These are phyloP conservation scores for Phytophthora colocasiae DNA, from an alignment of 352 stramenopile species.

Conservation along the genomic window DNA sequence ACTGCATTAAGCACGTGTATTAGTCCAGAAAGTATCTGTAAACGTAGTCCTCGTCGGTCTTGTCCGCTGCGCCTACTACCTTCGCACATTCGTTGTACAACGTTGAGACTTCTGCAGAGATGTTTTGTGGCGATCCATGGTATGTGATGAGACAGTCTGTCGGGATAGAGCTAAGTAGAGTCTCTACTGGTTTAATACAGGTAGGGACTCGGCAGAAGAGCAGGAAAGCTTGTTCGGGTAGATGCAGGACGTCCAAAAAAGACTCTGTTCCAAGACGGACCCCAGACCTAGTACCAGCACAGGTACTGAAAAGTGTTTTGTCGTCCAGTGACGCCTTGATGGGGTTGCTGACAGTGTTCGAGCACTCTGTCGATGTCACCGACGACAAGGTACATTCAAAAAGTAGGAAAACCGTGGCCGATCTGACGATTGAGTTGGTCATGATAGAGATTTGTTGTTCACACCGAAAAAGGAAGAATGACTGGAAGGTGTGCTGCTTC, in stretches of 20 bases:
- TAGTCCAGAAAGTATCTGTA: not conserved
- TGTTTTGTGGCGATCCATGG: not conserved
- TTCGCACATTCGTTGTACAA: not conserved
- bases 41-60: not conserved
- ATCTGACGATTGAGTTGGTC: no score
- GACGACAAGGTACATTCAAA: not conserved
- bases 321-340: slow-evolving; percentile 26
- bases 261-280: no score
- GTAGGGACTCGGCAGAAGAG: not conserved
- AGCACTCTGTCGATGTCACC: slow-evolving; percentile 7
- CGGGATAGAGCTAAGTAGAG: not conserved
- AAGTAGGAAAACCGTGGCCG: no score
- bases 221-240: not conserved
- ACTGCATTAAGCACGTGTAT: no score
- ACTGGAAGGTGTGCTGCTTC: no score
- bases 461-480: no score
- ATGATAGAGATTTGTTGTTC: no score
- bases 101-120: not conserved
- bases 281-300: not conserved
- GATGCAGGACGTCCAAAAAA: not conserved
- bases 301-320: slow-evolving; percentile 20
- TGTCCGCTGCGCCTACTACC: not conserved
- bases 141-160: not conserved
- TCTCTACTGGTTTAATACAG: not conserved
- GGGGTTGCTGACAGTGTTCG: slow-evolving; percentile 1